Base-by-base conservation (phyloP, 2,329 filamentous ascomycete genomes). In the Apiospora marii region DNA sequence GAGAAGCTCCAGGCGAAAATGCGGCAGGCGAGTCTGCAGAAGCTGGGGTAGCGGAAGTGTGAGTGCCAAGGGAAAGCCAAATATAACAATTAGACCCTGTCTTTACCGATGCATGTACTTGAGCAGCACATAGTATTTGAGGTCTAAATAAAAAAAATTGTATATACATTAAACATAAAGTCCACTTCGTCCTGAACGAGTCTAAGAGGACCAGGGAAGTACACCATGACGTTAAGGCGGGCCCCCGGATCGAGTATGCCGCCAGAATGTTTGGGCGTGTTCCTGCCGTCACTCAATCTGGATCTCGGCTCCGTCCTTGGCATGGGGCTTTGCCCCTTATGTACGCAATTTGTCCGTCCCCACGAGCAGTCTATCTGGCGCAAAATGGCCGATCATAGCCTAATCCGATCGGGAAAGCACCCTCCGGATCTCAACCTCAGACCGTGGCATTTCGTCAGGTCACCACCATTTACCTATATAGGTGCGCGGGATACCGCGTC, bases 381-480 rank as follows among this genome's bases (percentile, higher is more conserved):
- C 53, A 37, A 61, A 37, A 3, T 3, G 53, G 53, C 53, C 4
- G 53, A 61, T 61, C 53, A 37, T 61, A 61, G 27, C 53, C 53
- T 3, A 22, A 37, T 37, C 12, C 7, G 30, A 61, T n/a, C 53
- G 53, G 30, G 30, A 19, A 37, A 22, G 13, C 30, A 61, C 14
- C 53, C 53, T 61, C 53, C 53, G 53, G 7, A 22, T 61, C 53
- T 61, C 53, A 61, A 61, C 30, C 10, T n/a, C 30, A n/a, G n/a
- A 27, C 53, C 53, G 30, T 61, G 53, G 53, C 53, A 61, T 22
- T 7, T 22, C 30, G 4, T 37, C 30, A 10, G 53, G 30, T 22
- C 53, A 37, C 53, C 53, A 61, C 53, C 30, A 61, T 37, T 61
- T 61, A 61, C 53, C 53, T 61, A 61, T 61, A 61, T 61, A 61